These are phyloP conservation scores for Yamadazyma philogaea DNA, from an alignment of 805 yeast species.

Conservation along the genomic window DNA sequence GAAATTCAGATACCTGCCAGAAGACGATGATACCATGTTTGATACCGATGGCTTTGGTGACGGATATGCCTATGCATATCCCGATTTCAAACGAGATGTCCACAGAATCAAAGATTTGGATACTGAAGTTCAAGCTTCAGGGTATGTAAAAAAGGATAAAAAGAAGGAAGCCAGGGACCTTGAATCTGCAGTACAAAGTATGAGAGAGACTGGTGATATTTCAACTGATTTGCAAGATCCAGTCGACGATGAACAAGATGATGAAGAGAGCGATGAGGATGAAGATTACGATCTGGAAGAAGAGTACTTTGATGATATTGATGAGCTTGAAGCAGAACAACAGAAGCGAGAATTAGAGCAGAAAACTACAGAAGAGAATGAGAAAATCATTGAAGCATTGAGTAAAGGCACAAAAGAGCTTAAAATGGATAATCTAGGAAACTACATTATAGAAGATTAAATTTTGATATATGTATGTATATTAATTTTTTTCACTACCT, in stretches of 20 bases:
- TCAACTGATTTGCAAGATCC: constrained; percentile 25
- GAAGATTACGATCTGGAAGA: constrained; percentile 29
- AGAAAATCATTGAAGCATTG: constrained; percentile 67
- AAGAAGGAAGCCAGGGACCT: constrained; percentile 42
- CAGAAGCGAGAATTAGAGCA: constrained; percentile 20
- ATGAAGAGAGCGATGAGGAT: constrained; percentile 28
- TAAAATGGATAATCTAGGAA: constrained; percentile 80
- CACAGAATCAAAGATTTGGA: constrained; percentile 68
- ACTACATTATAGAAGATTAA: constrained; percentile 61
- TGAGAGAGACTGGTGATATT: constrained; percentile 45
- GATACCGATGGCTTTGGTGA: constrained; percentile 81
- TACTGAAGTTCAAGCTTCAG: constrained; percentile 88
- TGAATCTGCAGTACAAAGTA: constrained; percentile 69
- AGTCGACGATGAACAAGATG: constrained; percentile 47
- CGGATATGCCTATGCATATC: constrained; percentile 73
- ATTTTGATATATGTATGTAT: constrained; percentile 11
- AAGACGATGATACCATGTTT: constrained; percentile 62
- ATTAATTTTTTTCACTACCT: constrained; percentile 12
- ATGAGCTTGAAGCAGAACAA: constrained; percentile 25
- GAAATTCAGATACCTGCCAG: constrained; percentile 72
- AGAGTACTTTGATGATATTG: constrained; percentile 35
- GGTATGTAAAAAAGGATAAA: constrained; percentile 54
- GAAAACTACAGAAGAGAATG: constrained; percentile 32
- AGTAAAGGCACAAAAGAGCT: constrained; percentile 60
- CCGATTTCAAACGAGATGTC: constrained; percentile 76